Evolutionary conservation across 352 stramenopile species (phyloP), one percentile per base, ranked within the genome.

Genomic region (Discostella stelligera): DNA sequence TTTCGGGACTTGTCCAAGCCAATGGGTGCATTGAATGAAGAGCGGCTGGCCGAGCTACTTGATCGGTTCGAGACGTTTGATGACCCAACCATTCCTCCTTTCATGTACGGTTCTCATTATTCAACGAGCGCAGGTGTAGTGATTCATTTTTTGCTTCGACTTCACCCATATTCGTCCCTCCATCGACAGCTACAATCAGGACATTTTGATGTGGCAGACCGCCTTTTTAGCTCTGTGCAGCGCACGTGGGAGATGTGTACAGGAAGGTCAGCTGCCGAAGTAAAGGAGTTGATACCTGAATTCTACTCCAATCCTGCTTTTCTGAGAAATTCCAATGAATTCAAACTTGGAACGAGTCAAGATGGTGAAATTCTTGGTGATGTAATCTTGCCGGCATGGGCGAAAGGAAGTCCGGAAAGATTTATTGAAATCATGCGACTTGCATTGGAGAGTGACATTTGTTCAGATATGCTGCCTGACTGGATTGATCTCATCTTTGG

Each of bases 401-500:
- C 96, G 1, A 95, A 98, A 62, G 93, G 93, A 30, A 97, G 90
- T 30, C 86, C 95, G 8, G 94, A 93, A 58, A 96, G 95, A 82
- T 99, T 99, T 82, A 89, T 99, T 53, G 92, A 95, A 21, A 86
- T 98, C 7, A 96, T 98, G 73, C 91, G 97, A 21, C 91, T 95
- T 73, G 96, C 96, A 4, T 89, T 98, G 3, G 96, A 99, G 84
- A 98, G 94, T 79, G 88, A 96, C 56, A 94, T 96, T 71, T 97
- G 98, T 49, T 98, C 95, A n/a, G 85, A 92, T 41, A 94, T 98
- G 82, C 80, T 99, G 50, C 95, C 98, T 64, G 90, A 98, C 74
- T 99, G 97, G 97, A 98, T 99, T 78, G 97, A 98, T 77, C 82
- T 99, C 25, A 98, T 98, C 58, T 99, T 98, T 87, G 95, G 96